Evolutionary conservation across 2,329 filamentous ascomycete species (phyloP), one percentile per base, ranked within the genome.

Genomic region (Penicillium glabrum): DNA sequence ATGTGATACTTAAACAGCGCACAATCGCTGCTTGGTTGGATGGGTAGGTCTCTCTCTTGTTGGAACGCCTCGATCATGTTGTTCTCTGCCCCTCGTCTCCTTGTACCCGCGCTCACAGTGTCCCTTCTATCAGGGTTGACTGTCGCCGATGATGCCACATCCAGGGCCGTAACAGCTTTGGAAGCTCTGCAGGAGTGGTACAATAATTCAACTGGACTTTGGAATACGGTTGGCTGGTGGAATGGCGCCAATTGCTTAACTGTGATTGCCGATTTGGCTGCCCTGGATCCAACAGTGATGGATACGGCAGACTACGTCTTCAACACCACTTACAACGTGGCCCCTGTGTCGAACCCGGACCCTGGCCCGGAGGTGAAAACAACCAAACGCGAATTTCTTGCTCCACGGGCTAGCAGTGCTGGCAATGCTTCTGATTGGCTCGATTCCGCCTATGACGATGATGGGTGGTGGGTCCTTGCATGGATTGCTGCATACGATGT

Each of bases 171-270:
- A 11, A 44, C 52, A 13, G 77, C 76, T 3, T 66, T 79, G 2
- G 66, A 71, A 23, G 69, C 78, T 6, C 77, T 89, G 1, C 85
- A 89, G 63, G 67, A 65, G 43, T 90, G 84, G 82, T 90, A 90
- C 70, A 82, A 87, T 66, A 56, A 72, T 3, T 66, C 68, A 5
- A 85, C 80, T 1, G 88, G 89, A 3, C 75, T 89, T 13, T 91
- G 86, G 86, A 74, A 84, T 53, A 81, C 82, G 0, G 80, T 82
- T 8, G 81, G 82, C n/a, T 91, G 89, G 89, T 91, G 89, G 89
- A 89, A 90, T 67, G 82, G 82, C 52, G 89, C 83, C 45, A 91
- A 90, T 67, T 80, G 81, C 56, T 75, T 91, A 57, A 89, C 86
- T 0, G 81, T 80, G 3, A 72, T 90, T 19, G 82, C 80, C 51